Evolutionary conservation across 306 rosid species (phyloP).

Genomic region (Lupinus albus): DNA sequence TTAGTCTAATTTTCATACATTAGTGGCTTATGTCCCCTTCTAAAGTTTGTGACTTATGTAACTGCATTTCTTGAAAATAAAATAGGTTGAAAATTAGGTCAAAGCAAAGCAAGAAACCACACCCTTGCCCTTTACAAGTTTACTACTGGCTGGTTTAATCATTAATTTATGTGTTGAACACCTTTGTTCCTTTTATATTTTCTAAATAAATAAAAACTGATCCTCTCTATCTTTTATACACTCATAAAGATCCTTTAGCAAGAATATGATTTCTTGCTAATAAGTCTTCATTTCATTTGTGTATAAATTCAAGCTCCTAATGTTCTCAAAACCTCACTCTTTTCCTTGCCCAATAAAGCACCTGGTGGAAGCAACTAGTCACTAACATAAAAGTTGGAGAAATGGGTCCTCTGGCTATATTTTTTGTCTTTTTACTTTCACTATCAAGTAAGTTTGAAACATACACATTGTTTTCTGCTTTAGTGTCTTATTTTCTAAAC

Average conservation of each 20-base stretch:
- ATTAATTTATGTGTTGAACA: slow-evolving; percentile 6
- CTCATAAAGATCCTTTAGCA: slow-evolving; percentile 49
- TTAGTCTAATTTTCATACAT: slow-evolving; percentile 2
- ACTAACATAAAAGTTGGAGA: slow-evolving; percentile 2
- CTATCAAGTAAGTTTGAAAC: slow-evolving; percentile 51
- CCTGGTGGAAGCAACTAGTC: neutral
- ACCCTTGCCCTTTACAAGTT: slow-evolving; percentile 23
- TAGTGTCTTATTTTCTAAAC: neutral
- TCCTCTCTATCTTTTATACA: neutral
- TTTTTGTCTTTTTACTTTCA: slow-evolving; percentile 46
- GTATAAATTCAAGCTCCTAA: slow-evolving; percentile 35
- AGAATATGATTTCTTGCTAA: slow-evolving; percentile 17
- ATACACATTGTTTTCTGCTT: neutral
- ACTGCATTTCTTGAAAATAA: slow-evolving; percentile 31
- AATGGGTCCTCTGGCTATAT: slow-evolving; percentile 49
- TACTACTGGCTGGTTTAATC: slow-evolving; percentile 5
- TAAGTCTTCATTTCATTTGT: slow-evolving; percentile 15
- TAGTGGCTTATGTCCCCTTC: slow-evolving; percentile 23
- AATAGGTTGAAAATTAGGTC: neutral
- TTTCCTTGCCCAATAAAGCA: slow-evolving; percentile 4
- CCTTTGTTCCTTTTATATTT: slow-evolving; percentile 2
- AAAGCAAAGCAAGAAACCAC: slow-evolving; percentile 22
- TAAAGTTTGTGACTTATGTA: slow-evolving; percentile 37
- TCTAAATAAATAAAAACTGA: slow-evolving; percentile 7
- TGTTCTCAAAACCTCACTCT: slow-evolving; percentile 1